Base-by-base conservation (phyloP, 441 rosid genomes). In the Populus hybrid region DNA sequence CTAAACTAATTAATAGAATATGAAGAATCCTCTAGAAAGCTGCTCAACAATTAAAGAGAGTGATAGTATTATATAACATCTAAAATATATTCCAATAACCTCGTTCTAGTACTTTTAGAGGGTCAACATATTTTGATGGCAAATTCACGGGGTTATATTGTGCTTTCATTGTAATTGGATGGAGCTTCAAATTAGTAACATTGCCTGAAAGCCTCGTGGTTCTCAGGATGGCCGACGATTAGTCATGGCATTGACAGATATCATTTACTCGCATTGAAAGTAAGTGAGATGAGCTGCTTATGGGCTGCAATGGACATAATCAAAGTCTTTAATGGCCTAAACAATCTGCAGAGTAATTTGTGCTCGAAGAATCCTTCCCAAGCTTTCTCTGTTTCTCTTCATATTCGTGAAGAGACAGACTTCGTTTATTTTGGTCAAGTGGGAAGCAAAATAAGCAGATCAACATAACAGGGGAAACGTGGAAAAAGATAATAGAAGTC, bases 41-140 rank as follows among this genome's bases (percentile, higher is more conserved):
- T 38, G 77, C 5, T 40, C 63, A 66, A 75, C 38, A 14, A 65
- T 4, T 26, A 65, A 75, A 38, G 9, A 66, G 42, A 20, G 28
- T n/a, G 42, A 66, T 26, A 75, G 66, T 57, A 35, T 18, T 18
- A 9, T 35, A 0, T 5, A 32, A 21, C n/a, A 46, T 46, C 21
- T 66, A 10, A 10, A 40, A 3, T 5, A 35, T 30, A 30, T 35
- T 35, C 6, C 38, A 35, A 1, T 30, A 30, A 35, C 26, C 30
- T 61, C 28, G 68, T 74, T 65, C 77, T 63, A 74, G 40, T 30
- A 30, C 5, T 65, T 10, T 65, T 23, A 70, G 77, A 40, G 71
- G 71, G 42, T 18, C 38, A 68, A 32, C 34, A 30, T 7, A 68
- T 9, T 6, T 28, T 50, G 57, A 50, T 50, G n/a, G 57, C 7